phyloP scores from a whole-genome alignment of 139 green algal genomes.

The Gonium pectorale region DNA sequence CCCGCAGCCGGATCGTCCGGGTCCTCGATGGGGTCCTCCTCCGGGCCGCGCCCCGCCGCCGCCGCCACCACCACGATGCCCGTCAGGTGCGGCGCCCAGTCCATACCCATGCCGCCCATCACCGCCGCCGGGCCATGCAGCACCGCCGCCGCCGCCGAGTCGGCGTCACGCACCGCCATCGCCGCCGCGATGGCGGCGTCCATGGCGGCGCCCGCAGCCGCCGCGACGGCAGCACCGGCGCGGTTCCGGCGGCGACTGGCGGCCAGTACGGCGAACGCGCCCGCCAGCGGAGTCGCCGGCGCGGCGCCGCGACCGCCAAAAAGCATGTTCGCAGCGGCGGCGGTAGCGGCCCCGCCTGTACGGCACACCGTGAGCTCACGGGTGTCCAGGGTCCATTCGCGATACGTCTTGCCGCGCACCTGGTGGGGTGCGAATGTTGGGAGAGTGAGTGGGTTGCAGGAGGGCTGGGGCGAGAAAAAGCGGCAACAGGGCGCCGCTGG shows the following conservation, averaged over 20 bases:
- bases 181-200: neutral
- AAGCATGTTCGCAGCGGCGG: too few relatives aligned
- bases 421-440: neutral
- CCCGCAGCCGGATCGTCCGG: neutral
- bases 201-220: neutral
- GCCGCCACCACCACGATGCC: neutral
- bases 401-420: slow-evolving; percentile 13
- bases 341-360: neutral
- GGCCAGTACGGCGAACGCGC: neutral
- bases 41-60: neutral
- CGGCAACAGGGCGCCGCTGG: too few relatives aligned
- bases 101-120: neutral
- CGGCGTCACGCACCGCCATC: slow-evolving; percentile 3
- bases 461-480: too few relatives aligned
- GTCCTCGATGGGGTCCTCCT: neutral
- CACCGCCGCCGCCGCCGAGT: slow-evolving; percentile 6
- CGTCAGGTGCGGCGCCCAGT: neutral
- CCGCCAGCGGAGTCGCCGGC: too few relatives aligned
- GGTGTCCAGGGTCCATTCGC: slow-evolving; percentile 33
- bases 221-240: neutral
- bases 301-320: too few relatives aligned
- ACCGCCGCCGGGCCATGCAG: slow-evolving; percentile 1
- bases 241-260: too few relatives aligned
- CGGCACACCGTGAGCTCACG: neutral
- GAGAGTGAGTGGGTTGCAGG: too few relatives aligned